Evolutionary conservation across 2,329 filamentous ascomycete species (phyloP).

Genomic region (Sporothrix brasiliensis): DNA sequence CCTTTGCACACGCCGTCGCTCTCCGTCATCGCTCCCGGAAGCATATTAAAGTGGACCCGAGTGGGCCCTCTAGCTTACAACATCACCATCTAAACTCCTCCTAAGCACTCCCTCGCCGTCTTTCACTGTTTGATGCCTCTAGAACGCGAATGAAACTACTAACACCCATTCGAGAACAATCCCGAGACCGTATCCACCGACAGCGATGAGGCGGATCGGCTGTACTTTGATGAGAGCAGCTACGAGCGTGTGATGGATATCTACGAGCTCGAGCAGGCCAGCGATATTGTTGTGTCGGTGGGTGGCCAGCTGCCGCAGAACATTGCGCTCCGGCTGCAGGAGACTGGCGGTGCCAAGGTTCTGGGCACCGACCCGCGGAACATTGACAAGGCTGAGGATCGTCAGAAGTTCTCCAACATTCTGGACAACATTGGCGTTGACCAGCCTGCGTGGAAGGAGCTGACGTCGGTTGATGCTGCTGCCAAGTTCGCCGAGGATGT

Average conservation of each 20-base stretch:
- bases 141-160: conserved; percentile 23
- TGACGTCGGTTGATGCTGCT: conserved; percentile 86
- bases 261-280: conserved; percentile 85
- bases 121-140: background rate
- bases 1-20: background rate
- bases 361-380: conserved; percentile 90
- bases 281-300: conserved; percentile 90
- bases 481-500: conserved; percentile 82
- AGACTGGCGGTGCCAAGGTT: conserved; percentile 84
- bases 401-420: conserved; percentile 97
- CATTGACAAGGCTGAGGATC: conserved; percentile 97
- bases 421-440: conserved; percentile 95
- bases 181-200: conserved; percentile 83
- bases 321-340: conserved; percentile 91
- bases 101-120: no score
- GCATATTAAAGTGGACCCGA: conserved; percentile 5
- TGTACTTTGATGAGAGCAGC: conserved; percentile 96
- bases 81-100: background rate
- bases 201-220: conserved; percentile 82
- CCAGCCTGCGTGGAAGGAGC: conserved; percentile 97
- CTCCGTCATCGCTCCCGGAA: background rate
- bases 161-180: conserved; percentile 61
- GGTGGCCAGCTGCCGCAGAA: conserved; percentile 97
- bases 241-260: conserved; percentile 99
- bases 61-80: background rate